Conservation (phyloP, 108 stramenopile genomes). For the Nitzschia putrida region DNA sequence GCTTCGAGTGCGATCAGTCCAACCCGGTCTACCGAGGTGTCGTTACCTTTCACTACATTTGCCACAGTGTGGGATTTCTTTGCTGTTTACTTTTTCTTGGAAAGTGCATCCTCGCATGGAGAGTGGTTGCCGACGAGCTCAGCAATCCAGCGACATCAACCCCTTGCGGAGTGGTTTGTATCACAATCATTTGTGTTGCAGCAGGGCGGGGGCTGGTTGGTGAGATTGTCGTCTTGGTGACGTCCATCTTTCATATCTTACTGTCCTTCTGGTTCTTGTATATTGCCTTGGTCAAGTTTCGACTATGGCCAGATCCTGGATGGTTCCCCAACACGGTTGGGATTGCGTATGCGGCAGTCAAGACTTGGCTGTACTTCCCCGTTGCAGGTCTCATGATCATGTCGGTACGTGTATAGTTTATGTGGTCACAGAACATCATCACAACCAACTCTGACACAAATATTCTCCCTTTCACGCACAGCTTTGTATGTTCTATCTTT, state of each 20-base stretch:
- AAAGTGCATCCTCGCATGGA: constrained; percentile 49
- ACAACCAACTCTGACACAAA: background rate
- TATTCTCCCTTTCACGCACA: background rate
- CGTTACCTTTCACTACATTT: constrained; percentile 41
- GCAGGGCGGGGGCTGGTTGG: constrained; percentile 56
- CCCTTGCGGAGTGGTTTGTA: constrained; percentile 62
- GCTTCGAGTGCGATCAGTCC: constrained; percentile 48
- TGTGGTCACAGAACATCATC: background rate
- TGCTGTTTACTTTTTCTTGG: constrained; percentile 40
- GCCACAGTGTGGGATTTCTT: constrained; percentile 38
- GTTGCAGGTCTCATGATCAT: constrained; percentile 52
- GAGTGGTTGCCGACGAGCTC: constrained; percentile 64
- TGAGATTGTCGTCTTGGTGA: constrained; percentile 40
- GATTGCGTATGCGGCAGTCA: constrained; percentile 62
- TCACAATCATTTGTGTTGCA: constrained; percentile 59
- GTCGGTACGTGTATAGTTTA: constrained; percentile 1
- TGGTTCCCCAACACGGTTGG: constrained; percentile 72
- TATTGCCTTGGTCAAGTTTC: constrained; percentile 51
- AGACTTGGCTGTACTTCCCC: constrained; percentile 63
- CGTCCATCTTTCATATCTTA: constrained; percentile 50
- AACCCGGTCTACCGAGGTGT: constrained; percentile 23
- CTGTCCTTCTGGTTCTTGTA: constrained; percentile 63
- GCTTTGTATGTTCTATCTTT: constrained; percentile 7
- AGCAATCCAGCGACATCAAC: constrained; percentile 59
- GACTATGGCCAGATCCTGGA: constrained; percentile 55